Base-by-base conservation (phyloP, 2,329 filamentous ascomycete species). In the Xylariaceae sp. region DNA sequence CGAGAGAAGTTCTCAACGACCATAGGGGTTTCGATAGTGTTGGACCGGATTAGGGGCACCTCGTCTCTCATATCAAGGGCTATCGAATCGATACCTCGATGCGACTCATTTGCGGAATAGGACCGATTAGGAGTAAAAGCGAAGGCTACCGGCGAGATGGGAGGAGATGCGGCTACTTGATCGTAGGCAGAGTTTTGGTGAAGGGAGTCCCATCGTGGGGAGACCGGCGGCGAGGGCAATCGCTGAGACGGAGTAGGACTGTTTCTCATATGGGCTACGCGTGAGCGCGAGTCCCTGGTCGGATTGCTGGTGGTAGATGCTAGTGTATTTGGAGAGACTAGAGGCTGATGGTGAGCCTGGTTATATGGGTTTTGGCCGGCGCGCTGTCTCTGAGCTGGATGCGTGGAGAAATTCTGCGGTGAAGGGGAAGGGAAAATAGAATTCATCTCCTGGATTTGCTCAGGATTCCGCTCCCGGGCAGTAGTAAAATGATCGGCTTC, bases 1-100 rank as follows among this genome's bases (percentile, higher is more conserved):
- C 80, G 74, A n/a, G 80, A 84, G 65, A 84, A 84, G 67, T 84
- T 84, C 62, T 77, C 76, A 43, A 80, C 71, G 43, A 67, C 64
- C 59, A 71, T 68, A 49, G 64, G 66, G 45, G 56, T 68, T 64
- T 67, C 74, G 66, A 56, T 55, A 47, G 65, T 57, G 32, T 61
- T 69, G 18, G 65, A 54, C 53, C 56, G 65, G 42, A 59, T 57
- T 30, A 57, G 61, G 39, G 66, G 64, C 26, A 59, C 65, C 39
- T 63, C 61, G 57, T 68, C 63, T 57, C 64, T 62, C 19, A 56
- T 58, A 32, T 62, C 63, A 2, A 58, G 62, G 21, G 59, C 47
- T 40, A 63, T 40, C 29, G 61, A 63, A 51, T 61, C 60, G 15
- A 56, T 50, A 39, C 55, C 60, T 40, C 41, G 54, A 47, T 63